phyloP scores from a whole-genome alignment of 2,329 filamentous ascomycete genomes.

The Colletotrichum agaves region DNA sequence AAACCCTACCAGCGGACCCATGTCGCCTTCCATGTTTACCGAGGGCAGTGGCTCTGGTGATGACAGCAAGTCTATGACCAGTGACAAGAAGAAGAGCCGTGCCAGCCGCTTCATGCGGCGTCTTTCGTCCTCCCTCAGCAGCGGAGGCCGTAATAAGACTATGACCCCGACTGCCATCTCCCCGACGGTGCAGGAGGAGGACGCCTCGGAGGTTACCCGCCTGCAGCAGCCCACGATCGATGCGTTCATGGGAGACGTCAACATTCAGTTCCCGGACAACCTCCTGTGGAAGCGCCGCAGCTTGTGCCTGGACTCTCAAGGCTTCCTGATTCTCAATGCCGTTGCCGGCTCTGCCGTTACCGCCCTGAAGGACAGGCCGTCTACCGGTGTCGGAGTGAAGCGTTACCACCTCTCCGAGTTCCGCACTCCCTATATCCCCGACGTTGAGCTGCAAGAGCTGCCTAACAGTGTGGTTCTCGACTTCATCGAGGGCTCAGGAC shows the following conservation, averaged over 20 bases:
- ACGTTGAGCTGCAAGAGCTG: constrained; percentile 91
- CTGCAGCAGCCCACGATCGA: constrained; percentile 57
- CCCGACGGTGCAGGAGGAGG: constrained; percentile 63
- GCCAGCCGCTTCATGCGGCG: constrained; percentile 69
- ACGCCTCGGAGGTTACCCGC: constrained; percentile 48
- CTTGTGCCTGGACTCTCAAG: constrained; percentile 84
- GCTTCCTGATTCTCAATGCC: constrained; percentile 83
- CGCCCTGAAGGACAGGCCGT: constrained; percentile 65
- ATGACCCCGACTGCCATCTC: constrained; percentile 56
- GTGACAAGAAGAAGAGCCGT: constrained; percentile 62
- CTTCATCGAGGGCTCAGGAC: constrained; percentile 68
- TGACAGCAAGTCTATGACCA: constrained; percentile 54
- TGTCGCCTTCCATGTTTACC: constrained; percentile 55
- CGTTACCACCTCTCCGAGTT: constrained; percentile 90
- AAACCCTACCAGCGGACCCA: constrained; percentile 40
- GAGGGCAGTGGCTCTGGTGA: constrained; percentile 60
- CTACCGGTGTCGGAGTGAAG: constrained; percentile 65
- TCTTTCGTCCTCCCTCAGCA: constrained; percentile 64
- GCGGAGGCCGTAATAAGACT: constrained; percentile 56
- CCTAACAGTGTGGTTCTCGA: constrained; percentile 81
- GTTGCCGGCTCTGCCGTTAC: constrained; percentile 56
- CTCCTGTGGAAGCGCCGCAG: constrained; percentile 95
- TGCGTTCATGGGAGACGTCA: constrained; percentile 86
- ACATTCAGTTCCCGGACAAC: constrained; percentile 96
- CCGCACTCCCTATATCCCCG: constrained; percentile 80